A percentile compares a stretch with the other conserved stretches of the same genome.
Conservation (phyloP, 2,329 filamentous ascomycete genomes). For the Aspergillus fumigatus region DNA sequence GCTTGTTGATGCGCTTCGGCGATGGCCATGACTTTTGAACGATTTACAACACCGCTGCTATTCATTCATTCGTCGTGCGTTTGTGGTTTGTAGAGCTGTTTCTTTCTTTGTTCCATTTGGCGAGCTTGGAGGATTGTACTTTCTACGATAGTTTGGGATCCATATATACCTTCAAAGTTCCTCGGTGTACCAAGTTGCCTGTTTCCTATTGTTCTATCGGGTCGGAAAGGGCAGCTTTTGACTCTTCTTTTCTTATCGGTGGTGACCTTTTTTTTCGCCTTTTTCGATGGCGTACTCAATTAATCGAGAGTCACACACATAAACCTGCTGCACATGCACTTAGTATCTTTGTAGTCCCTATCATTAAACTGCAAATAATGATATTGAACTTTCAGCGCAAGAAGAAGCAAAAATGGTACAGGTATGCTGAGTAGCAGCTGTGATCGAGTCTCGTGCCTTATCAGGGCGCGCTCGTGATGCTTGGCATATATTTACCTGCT, state of each 20-base stretch:
- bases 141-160: constrained; percentile 6
- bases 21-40: constrained; percentile 23
- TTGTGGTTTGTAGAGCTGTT: constrained; percentile 14
- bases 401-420: not conserved
- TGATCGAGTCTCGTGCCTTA: constrained; percentile 7
- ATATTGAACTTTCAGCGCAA: not conserved
- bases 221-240: constrained; percentile 13
- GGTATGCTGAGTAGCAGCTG: not conserved
- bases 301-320: constrained; percentile 23
- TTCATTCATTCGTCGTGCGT: constrained; percentile 11
- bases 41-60: constrained; percentile 16
- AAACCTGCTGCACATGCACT: not conserved
- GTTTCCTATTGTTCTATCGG: constrained; percentile 9
- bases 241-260: constrained; percentile 9
- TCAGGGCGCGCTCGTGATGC: constrained; percentile 8
- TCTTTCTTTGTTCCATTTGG: not conserved
- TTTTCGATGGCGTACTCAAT: constrained; percentile 3
- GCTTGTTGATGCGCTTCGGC: constrained; percentile 62
- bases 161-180: constrained; percentile 14
- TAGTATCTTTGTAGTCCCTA: not conserved
- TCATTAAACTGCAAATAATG: not conserved
- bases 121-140: constrained; percentile 7
- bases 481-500: constrained; percentile 3
- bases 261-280: constrained; percentile 7
- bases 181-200: constrained; percentile 12